A percentile compares a stretch with the other conserved stretches of the same genome.
Conservation (phyloP, 2,329 filamentous ascomycete genomes). For the Pseudohalonectria lignicola region DNA sequence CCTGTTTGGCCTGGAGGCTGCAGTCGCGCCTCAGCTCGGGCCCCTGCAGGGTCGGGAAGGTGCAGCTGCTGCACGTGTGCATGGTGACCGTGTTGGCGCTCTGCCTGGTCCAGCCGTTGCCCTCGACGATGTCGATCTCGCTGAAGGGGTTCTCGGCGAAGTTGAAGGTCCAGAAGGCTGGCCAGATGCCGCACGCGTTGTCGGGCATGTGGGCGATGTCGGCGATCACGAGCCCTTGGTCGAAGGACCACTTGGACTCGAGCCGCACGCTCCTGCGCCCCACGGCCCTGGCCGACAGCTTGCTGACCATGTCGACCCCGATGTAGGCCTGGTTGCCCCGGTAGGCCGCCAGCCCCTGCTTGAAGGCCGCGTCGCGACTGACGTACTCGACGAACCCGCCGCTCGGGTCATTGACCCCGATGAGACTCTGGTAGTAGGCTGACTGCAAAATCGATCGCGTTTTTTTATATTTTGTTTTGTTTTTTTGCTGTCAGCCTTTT, state of each 20-base stretch:
- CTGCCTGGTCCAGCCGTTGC: slow-evolving; percentile 27
- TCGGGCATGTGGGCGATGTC: slow-evolving; percentile 40
- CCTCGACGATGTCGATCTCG: slow-evolving; percentile 45
- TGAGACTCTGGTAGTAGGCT: not conserved
- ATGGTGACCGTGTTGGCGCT: slow-evolving; percentile 33
- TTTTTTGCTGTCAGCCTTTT: not conserved
- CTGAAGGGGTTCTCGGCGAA: slow-evolving; percentile 34
- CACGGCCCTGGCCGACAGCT: slow-evolving; percentile 18
- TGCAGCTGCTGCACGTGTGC: slow-evolving; percentile 32
- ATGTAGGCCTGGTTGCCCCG: slow-evolving; percentile 24
- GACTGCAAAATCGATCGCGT: not conserved
- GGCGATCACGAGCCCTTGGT: slow-evolving; percentile 30
- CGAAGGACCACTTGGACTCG: slow-evolving; percentile 31
- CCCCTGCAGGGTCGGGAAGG: slow-evolving; percentile 17
- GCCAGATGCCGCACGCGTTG: slow-evolving; percentile 36
- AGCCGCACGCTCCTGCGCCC: slow-evolving; percentile 32
- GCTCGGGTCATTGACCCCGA: slow-evolving; percentile 5
- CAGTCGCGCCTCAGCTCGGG: slow-evolving; percentile 8
- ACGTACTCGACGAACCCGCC: slow-evolving; percentile 21
- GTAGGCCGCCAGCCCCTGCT: slow-evolving; percentile 26
- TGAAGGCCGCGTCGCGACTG: slow-evolving; percentile 20
- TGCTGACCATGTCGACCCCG: slow-evolving; percentile 28
- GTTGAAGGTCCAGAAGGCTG: slow-evolving; percentile 24
- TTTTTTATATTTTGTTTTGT: too few relatives aligned
- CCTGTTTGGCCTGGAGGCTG: slow-evolving; percentile 9